Evolutionary conservation across 306 rosid genomes (phyloP), one percentile per base, ranked within the genome.

Genomic region (Lathyrus aphaca): DNA sequence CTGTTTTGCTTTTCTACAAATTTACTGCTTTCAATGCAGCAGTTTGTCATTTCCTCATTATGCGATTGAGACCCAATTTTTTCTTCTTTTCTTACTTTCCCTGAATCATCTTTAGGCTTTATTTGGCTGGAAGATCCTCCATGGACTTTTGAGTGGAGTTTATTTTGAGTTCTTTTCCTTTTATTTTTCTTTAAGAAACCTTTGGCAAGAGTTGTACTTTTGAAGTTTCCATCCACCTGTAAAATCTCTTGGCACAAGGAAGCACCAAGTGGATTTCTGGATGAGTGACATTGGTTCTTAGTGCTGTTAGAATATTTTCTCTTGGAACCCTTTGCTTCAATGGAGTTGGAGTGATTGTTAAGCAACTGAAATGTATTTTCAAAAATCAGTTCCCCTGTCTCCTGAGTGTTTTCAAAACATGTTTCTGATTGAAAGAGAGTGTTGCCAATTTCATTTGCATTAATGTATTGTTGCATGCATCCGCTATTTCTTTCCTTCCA

Each of bases 161-260:
- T 78, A 57, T 76, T 66, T 68, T 80, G 76, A 66, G 75, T 59
- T 81, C 73, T 88, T 77, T 65, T 77, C 77, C 74, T 90, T 72
- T 83, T 88, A 44, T 19, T 75, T 19, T 74, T 64, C 80, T 74
- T 72, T 44, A 60, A 60, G 71, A 70, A 55, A 8, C 62, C 76
- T 48, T 27, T 27, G 80, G 62, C 60, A 50, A 55, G 64, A 79
- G 51, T 54, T 57, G 71, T 69, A 51, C 66, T 77, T 55, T 62
- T 74, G 39, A 51, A 76, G 77, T 53, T 66, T 63, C 74, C 81
- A 79, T 78, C 76, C 13, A 48, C 69, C 15, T 83, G 85, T 55
- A 48, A 44, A 45, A 62, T 80, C 64, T 74, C 83, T 57, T 83
- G 84, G 80, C 75, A 77, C 70, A 35, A 50, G 69, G 87, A 74